Base-by-base conservation (phyloP, 179 eudicot species). In the Nepenthes alata region DNA sequence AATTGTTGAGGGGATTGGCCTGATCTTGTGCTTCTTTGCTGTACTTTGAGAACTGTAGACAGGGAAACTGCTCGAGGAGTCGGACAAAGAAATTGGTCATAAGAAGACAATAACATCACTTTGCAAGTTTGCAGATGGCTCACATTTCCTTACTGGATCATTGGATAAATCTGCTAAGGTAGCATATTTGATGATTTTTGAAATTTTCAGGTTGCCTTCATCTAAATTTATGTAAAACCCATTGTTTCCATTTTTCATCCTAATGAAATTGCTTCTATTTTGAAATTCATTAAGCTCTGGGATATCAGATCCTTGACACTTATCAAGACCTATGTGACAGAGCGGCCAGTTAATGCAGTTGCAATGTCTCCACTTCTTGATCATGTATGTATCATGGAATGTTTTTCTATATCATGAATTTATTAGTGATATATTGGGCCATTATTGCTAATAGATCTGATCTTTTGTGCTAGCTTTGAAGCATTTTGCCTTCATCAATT, bases 121-220 rank as follows among this genome's bases (percentile, higher is more conserved):
- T 45, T 45, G 80, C 70, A 78, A 86, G 58, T 83, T 95, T 51
- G 73, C 81, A n/a, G 98, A 91, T 72, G 78, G 87, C 48, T 84
- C 98, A 39, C 96, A 88, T 73, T 84, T 91, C 62, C 79, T 88
- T 41, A 84, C 91, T 3, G 98, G 98, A 49, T 88, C 98, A 4
- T 72, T 82, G 25, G 98, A 91, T 74, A 88, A 88, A 63, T 82
- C 98, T 35, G 96, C 96, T 0, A 91, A 86, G 96, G 98, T 88
- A 60, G 6, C 13, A 16, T 53, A 25, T 14, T 36, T 37, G 4
- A 3, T 55, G 58, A 57, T 52, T 62, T 10, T 49, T 2, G 25
- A 36, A 10, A 13, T 15, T 7, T 54, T 3, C 37, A 52, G 6
- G 55, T 52, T 13, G 15, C 25, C 25, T 52, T 52, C 45, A 41